Evolutionary conservation across 768 basidiomycete genomes (phyloP).

Genomic region (Russula sp.): DNA sequence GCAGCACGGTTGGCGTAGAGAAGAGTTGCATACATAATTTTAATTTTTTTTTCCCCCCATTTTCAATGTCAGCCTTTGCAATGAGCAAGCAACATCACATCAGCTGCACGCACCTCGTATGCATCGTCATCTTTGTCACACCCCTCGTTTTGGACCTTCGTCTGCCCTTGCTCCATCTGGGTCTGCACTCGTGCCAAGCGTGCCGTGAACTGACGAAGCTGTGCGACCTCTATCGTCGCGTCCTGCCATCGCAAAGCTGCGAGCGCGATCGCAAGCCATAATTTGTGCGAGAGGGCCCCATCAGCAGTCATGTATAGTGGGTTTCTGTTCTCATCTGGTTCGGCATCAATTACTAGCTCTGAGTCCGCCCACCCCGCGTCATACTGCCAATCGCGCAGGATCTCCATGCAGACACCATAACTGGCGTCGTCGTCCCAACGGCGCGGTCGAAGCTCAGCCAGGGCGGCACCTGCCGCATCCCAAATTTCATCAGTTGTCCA

Average conservation of each 20-base stretch:
- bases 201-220: background rate
- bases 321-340: background rate
- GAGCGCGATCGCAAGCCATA: constrained; percentile 18
- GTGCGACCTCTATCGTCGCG: background rate
- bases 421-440: constrained; percentile 1
- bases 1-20: background rate
- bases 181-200: constrained; percentile 9
- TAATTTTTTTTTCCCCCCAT: constrained; percentile 2
- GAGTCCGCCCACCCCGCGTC: constrained; percentile 18
- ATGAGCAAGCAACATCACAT: background rate
- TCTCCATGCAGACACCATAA: constrained; percentile 14
- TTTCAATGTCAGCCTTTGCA: constrained; percentile 8
- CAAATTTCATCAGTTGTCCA: constrained; percentile 24
- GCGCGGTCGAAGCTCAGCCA: background rate
- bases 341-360: constrained; percentile 13
- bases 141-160: background rate
- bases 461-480: constrained; percentile 20
- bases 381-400: constrained; percentile 18
- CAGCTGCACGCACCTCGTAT: constrained; percentile 8
- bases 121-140: background rate
- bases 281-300: constrained; percentile 16
- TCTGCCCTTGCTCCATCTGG: constrained; percentile 10
- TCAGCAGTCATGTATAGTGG: constrained; percentile 20
- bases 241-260: constrained; percentile 3
- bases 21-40: constrained; percentile 3